Base-by-base conservation (phyloP, 345 rosid species). In the Moricandia moricandioides region DNA sequence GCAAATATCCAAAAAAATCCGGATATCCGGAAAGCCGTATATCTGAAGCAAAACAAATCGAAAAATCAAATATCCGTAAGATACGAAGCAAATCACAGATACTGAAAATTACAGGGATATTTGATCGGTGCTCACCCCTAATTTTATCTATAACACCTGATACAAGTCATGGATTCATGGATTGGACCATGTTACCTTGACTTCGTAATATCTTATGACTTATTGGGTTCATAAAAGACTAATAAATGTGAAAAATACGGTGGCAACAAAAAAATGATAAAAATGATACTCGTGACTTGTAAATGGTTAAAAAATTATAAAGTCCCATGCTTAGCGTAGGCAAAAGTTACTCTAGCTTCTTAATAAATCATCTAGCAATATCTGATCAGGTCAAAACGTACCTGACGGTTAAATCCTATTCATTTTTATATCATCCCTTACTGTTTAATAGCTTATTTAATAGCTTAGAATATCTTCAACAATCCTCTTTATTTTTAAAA, bases 311-410 rank as follows among this genome's bases (percentile, higher is more conserved):
- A 51, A 1, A 61, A 49, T 34, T 26, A 3, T 16, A 12, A 75
- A 69, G 34, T 51, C 17, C 35, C 18, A 76, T 55, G 69, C 74
- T 76, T 75, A 75, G 56, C 68, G 56, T 47, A 60, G 43, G 27
- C 56, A 59, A 75, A 61, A 37, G 69, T 17, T 34, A 31, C 65
- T 13, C 21, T 67, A 52, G 35, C 67, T 67, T 67, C 39, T 27
- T 68, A 26, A 24, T 35, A 27, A 59, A 58, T 34, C 24, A 7
- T 27, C 9, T 31, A 58, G 37, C 17, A 6, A 6, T 55, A 55
- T 24, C 31, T 21, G 24, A 55, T n/a, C 1, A 24, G 60, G 49
- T 73, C 62, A 62, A 72, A 33, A 8, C 5, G 30, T 9, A 33
- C 26, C 14, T 17, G 8, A 3, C 17, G 65, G 71, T 57, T 61